Evolutionary conservation across 108 stramenopile genomes (phyloP).

Genomic region (Cyclotella sp.): DNA sequence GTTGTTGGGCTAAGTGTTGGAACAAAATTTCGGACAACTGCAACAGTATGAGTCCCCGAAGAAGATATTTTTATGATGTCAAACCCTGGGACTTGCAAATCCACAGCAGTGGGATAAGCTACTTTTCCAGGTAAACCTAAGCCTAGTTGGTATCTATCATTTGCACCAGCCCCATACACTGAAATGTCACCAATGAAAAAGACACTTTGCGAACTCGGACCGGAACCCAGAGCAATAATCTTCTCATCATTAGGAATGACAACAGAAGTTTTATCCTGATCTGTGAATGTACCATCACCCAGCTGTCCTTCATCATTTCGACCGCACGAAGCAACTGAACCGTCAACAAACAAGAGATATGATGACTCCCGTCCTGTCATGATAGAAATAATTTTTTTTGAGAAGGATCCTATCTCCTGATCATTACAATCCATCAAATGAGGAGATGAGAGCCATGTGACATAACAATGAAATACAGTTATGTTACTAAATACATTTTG

Average conservation of each 20-base stretch:
- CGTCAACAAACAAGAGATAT: slow-evolving; percentile 40
- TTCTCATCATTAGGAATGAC: slow-evolving; percentile 17
- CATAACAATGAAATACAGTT: neutral
- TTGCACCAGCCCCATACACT: slow-evolving; percentile 22
- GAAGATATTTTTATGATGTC: neutral
- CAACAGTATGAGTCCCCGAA: too few species aligned
- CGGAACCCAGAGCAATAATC: slow-evolving; percentile 23
- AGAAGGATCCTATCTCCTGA: slow-evolving; percentile 4
- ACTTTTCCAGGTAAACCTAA: slow-evolving; percentile 4
- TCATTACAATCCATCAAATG: neutral
- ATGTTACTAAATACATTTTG: too few species aligned
- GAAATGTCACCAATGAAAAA: slow-evolving; percentile 28
- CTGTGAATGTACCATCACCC: slow-evolving; percentile 45
- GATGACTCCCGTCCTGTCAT: slow-evolving; percentile 30
- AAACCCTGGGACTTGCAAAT: neutral
- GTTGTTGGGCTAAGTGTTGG: slow-evolving; percentile 1
- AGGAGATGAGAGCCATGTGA: neutral
- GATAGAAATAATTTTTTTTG: neutral
- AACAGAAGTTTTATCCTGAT: slow-evolving; percentile 17
- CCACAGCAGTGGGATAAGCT: neutral
- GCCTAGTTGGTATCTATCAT: slow-evolving; percentile 25
- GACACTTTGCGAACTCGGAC: slow-evolving; percentile 35
- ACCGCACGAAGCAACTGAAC: slow-evolving; percentile 39
- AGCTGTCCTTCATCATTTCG: slow-evolving; percentile 44
- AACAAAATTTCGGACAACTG: neutral